Base-by-base conservation (phyloP, 371 early-diverging fungal genomes). In the Apophysomyces variabilis region DNA sequence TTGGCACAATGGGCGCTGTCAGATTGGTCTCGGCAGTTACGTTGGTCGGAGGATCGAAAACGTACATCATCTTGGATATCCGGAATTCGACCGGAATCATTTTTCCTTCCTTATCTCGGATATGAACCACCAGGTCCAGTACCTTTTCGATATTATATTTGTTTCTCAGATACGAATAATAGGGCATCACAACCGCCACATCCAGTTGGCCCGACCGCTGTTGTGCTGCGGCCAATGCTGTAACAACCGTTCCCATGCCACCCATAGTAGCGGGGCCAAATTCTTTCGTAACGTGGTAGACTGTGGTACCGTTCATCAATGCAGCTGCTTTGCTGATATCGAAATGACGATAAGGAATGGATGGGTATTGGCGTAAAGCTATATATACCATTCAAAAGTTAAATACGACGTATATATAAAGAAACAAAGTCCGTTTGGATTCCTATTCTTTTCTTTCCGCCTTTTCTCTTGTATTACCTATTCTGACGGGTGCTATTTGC, bases 231-330 rank as follows among this genome's bases (percentile, higher is more conserved):
- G 88, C 77, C 1, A 89, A 73, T 0, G 87, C 82, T 6, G 89
- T 89, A 43, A 88, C 73, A 3, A 87, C 82, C 61, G 78, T 78
- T 18, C 89, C 89, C 63, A 89, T 75, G 1, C 83, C 85, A 44
- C 85, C 86, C 83, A 85, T 85, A 0, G 86, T 75, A 1, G 88
- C 87, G 11, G 81, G 78, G 9, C 88, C 88, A 69, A 87, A 89
- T 62, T 89, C 89, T 66, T 86, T 87, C 13, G 86, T 85, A 57
- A 89, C 77, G 64, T 89, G 90, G 57, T 85, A 89, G n/a, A 89
- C 75, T 4, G 68, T 62, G 5, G 75, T 70, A n/a, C 70, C 74
- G 38, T 59, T 61, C 38, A 63, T 39, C n/a, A 72, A 16, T 63
- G 38, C 70, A 43, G 73, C 76, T 39, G 66, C 47, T 36, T 56